These are phyloP conservation scores for Suhomyces xylopsoci DNA, from an alignment of 805 yeast species.

Conservation along the genomic window DNA sequence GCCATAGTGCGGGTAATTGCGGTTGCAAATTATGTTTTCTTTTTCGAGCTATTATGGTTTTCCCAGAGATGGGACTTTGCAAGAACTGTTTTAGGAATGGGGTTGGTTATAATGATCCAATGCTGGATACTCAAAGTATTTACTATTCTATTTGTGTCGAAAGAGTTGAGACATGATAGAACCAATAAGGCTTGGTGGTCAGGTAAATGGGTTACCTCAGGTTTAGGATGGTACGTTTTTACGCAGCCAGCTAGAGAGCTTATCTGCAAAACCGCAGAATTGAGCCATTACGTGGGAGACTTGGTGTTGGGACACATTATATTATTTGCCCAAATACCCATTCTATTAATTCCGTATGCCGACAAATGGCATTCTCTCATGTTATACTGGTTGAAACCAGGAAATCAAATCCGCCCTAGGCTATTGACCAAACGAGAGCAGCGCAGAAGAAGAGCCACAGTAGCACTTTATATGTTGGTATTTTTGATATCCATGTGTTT, in stretches of 20 bases:
- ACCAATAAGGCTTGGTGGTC: slow-evolving; percentile 74
- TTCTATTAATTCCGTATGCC: slow-evolving; percentile 59
- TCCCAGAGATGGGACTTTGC: slow-evolving; percentile 66
- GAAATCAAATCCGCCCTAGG: slow-evolving; percentile 46
- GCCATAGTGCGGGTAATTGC: slow-evolving; percentile 52
- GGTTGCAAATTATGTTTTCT: slow-evolving; percentile 49
- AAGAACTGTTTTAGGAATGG: slow-evolving; percentile 58
- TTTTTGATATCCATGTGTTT: slow-evolving; percentile 28
- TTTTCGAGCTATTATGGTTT: slow-evolving; percentile 64
- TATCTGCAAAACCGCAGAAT: slow-evolving; percentile 59
- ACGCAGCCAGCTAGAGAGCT: slow-evolving; percentile 66
- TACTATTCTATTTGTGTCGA: slow-evolving; percentile 50
- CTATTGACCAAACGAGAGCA: slow-evolving; percentile 44
- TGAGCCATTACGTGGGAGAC: slow-evolving; percentile 68
- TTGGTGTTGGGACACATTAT: slow-evolving; percentile 57
- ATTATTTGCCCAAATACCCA: slow-evolving; percentile 56
- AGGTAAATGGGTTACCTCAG: slow-evolving; percentile 64
- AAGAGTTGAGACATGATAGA: slow-evolving; percentile 59
- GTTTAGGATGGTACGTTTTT: slow-evolving; percentile 58
- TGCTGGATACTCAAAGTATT: slow-evolving; percentile 51
- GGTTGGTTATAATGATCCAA: slow-evolving; percentile 55
- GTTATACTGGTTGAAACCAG: slow-evolving; percentile 66
- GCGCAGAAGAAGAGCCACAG: slow-evolving; percentile 33
- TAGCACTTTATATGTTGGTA: slow-evolving; percentile 31
- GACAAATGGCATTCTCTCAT: slow-evolving; percentile 66